A percentile compares a stretch with the other conserved stretches of the same genome.
Conservation (phyloP, 2,329 filamentous ascomycete species). For the Diaporthe ampelina region DNA sequence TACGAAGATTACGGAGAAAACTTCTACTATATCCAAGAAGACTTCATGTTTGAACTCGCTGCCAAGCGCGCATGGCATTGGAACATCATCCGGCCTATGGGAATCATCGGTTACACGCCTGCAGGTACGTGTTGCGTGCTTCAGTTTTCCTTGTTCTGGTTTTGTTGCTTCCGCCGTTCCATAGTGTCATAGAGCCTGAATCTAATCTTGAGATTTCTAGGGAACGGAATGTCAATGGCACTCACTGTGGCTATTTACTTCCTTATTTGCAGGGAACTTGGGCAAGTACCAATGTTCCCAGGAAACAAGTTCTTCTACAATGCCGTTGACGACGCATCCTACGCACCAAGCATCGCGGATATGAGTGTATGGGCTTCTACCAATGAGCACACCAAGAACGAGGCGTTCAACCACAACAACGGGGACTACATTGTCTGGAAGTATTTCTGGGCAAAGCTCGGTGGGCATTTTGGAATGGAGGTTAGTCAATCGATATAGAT, state of each 20-base stretch:
- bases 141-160: background rate
- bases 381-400: conserved; percentile 44
- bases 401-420: conserved; percentile 49
- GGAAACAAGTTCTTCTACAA: conserved; percentile 49
- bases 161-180: background rate
- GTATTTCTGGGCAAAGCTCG: conserved; percentile 46
- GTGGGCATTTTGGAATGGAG: conserved; percentile 45
- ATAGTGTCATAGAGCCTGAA: background rate
- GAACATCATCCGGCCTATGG: conserved; percentile 49
- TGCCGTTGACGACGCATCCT: conserved; percentile 48
- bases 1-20: conserved; percentile 56
- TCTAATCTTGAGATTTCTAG: conserved; percentile 17
- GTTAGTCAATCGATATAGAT: conserved; percentile 31
- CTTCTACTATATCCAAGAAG: conserved; percentile 63
- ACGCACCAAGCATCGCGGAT: conserved; percentile 48
- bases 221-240: conserved; percentile 49
- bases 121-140: conserved; percentile 41
- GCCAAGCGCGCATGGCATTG: conserved; percentile 45
- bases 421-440: conserved; percentile 49
- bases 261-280: conserved; percentile 47
- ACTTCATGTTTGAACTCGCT: conserved; percentile 49
- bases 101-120: conserved; percentile 49
- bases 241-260: conserved; percentile 49
- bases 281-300: conserved; percentile 44
- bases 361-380: conserved; percentile 47